These are phyloP conservation scores for Triangularia setosa DNA, from an alignment of 2,329 filamentous ascomycete genomes.

Conservation along the genomic window DNA sequence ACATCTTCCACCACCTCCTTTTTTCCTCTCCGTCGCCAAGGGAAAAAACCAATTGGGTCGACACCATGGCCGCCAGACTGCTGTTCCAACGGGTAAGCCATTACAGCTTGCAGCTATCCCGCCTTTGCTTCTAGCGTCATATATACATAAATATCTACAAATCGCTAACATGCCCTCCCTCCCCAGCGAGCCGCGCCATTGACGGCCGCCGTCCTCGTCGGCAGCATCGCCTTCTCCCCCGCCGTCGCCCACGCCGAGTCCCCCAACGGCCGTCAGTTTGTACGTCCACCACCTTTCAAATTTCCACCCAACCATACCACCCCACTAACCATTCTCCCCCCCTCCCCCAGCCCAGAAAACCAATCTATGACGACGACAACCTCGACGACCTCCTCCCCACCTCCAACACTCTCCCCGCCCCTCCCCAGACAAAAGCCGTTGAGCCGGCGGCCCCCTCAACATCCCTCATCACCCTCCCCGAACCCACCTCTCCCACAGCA, in stretches of 20 bases:
- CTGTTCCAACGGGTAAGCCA: constrained; percentile 51
- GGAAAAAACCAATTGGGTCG: constrained; percentile 42
- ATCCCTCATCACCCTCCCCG: constrained; percentile 26
- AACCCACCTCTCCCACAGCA: constrained; percentile 58
- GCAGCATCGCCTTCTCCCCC: constrained; percentile 46
- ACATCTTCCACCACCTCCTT: constrained; percentile 9
- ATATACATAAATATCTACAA: background rate
- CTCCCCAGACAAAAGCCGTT: constrained; percentile 23
- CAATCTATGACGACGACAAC: constrained; percentile 81
- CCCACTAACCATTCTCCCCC: background rate
- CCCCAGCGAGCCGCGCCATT: constrained; percentile 53
- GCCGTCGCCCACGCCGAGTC: constrained; percentile 50
- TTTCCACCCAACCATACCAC: background rate
- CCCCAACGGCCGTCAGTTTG: constrained; percentile 31
- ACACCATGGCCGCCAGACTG: constrained; percentile 57
- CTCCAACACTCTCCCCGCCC: constrained; percentile 28
- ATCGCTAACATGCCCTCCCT: background rate
- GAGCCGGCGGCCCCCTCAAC: constrained; percentile 24
- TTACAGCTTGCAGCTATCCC: background rate
- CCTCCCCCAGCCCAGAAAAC: constrained; percentile 51
- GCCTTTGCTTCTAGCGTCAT: constrained; percentile 12
- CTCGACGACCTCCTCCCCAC: constrained; percentile 43
- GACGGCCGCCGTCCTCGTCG: constrained; percentile 48
- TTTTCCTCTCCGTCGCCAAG: constrained; percentile 14
- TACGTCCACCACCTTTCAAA: constrained; percentile 16